phyloP scores from a whole-genome alignment of 2,329 filamentous ascomycete genomes.

The Clarireedia hainanense region DNA sequence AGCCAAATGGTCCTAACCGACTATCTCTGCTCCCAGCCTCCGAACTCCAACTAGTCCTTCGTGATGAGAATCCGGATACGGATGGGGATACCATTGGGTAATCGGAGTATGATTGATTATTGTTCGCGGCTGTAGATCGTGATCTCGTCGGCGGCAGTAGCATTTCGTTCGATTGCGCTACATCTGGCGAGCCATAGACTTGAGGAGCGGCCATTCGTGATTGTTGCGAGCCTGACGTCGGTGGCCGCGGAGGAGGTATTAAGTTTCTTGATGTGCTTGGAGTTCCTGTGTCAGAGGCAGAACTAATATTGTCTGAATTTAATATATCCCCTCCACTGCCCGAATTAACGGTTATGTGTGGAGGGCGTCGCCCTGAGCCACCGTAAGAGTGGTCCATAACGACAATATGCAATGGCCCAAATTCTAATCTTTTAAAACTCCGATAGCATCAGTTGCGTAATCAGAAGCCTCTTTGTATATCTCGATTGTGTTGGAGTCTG shows the following conservation, averaged over 20 bases:
- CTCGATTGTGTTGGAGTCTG: background rate
- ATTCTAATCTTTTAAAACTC: background rate
- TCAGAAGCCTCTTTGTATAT: background rate
- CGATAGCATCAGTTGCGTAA: constrained; percentile 1
- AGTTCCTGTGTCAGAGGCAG: constrained; percentile 23
- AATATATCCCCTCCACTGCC: constrained; percentile 41
- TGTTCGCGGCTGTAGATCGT: constrained; percentile 33
- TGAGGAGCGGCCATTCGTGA: constrained; percentile 10
- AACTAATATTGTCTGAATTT: constrained; percentile 31
- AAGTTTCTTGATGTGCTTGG: constrained; percentile 25
- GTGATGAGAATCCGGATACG: constrained; percentile 41
- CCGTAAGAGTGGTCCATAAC: constrained; percentile 7
- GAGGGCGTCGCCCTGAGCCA: constrained; percentile 29
- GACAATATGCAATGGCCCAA: background rate
- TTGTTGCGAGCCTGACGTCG: constrained; percentile 10
- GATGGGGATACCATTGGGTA: constrained; percentile 33
- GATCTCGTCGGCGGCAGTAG: constrained; percentile 39
- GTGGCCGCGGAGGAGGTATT: constrained; percentile 18
- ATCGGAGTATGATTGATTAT: constrained; percentile 40
- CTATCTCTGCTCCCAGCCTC: constrained; percentile 47
- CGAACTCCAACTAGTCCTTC: constrained; percentile 59
- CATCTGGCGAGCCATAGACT: constrained; percentile 21
- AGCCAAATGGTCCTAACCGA: constrained; percentile 31
- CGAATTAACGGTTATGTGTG: constrained; percentile 59
- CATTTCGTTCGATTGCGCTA: constrained; percentile 37